Conservation (phyloP, 257 asterid genomes). For the Jaltomata sinuosa region DNA sequence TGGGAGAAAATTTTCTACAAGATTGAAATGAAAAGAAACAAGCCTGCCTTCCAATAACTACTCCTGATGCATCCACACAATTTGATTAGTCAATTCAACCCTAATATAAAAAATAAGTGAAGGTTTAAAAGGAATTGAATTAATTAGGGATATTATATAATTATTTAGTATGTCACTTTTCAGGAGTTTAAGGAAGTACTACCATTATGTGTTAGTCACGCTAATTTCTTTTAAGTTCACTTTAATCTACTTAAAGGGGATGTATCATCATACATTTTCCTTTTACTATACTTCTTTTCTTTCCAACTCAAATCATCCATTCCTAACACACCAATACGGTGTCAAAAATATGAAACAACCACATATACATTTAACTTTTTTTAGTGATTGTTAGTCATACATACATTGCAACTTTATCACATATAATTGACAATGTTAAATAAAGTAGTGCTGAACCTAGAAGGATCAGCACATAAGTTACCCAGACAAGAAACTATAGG, state of each 20-base stretch:
- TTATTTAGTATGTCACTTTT: not conserved
- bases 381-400: not conserved
- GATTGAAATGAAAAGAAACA: not conserved
- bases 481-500: not conserved
- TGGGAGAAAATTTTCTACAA: not conserved
- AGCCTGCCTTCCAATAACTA: not conserved
- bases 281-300: not conserved
- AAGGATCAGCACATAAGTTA: not conserved
- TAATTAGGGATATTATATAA: not conserved
- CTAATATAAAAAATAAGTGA: not conserved
- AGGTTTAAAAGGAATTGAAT: not conserved
- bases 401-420: not conserved
- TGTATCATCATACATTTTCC: not conserved
- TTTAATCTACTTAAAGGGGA: not conserved
- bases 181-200: not conserved
- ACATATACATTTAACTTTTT: too few species aligned
- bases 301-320: not conserved
- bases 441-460: not conserved
- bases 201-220: not conserved
- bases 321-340: not conserved
- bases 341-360: not conserved
- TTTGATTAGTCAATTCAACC: not conserved
- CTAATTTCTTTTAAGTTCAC: not conserved
- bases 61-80: not conserved
- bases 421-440: not conserved